A percentile compares a stretch with the other conserved stretches of the same genome.
These are phyloP conservation scores for Hansenula sp. DNA, from an alignment of 1,139 yeast genomes.

Conservation along the genomic window DNA sequence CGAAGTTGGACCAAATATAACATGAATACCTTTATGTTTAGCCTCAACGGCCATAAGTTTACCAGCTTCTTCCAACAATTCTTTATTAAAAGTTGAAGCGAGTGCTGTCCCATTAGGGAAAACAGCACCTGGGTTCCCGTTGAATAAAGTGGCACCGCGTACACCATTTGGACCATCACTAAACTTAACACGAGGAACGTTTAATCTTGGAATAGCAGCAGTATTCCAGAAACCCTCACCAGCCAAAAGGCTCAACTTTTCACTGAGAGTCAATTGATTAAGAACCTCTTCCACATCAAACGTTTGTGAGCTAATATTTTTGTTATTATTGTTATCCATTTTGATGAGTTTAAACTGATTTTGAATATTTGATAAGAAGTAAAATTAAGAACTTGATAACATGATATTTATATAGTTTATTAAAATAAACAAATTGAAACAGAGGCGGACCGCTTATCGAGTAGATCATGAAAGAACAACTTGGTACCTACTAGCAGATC, in stretches of 20 bases:
- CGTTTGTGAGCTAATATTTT: no score
- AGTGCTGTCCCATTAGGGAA: constrained; percentile 43
- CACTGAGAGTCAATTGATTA: constrained; percentile 39
- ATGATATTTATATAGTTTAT: no score
- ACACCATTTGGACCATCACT: constrained; percentile 56
- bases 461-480: no score
- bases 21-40: constrained; percentile 50
- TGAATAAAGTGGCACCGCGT: constrained; percentile 45
- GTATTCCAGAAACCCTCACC: constrained; percentile 59
- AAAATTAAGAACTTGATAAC: no score
- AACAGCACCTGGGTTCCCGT: constrained; percentile 45
- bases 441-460: no score
- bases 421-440: no score
- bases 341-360: no score
- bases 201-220: constrained; percentile 39
- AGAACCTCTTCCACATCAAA: constrained; percentile 42
- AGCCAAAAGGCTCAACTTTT: constrained; percentile 44
- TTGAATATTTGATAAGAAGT: no score
- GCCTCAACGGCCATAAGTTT: constrained; percentile 46
- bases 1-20: constrained; percentile 55
- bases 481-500: no score
- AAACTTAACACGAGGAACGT: constrained; percentile 34
- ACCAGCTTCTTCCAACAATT: constrained; percentile 40
- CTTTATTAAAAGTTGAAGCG: constrained; percentile 32
- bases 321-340: no score